phyloP scores from a whole-genome alignment of 768 basidiomycete species.

The Suillus brevipes region DNA sequence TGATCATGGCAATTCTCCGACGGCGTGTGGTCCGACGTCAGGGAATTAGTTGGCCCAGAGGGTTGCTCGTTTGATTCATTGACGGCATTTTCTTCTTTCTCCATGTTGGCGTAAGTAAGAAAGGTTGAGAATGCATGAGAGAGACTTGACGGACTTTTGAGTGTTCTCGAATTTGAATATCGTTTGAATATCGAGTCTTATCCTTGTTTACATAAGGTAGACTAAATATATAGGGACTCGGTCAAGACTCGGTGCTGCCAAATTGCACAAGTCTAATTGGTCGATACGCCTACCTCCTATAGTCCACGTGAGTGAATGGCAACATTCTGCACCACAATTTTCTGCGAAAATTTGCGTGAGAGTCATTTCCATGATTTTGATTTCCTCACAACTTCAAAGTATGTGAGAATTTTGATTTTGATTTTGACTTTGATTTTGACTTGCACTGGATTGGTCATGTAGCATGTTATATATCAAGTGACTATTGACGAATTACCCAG shows the following conservation, averaged over 20 bases:
- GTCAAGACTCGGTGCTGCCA: not conserved
- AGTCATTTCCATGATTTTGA: not conserved
- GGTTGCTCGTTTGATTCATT: too few species aligned
- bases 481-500: not conserved
- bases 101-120: not conserved
- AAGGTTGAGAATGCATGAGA: not conserved
- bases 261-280: not conserved
- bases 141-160: not conserved
- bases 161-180: not conserved
- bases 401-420: not conserved
- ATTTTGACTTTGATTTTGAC: conserved; percentile 1
- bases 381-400: not conserved
- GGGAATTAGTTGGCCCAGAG: too few species aligned
- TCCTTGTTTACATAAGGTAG: too few species aligned
- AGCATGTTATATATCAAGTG: not conserved
- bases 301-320: not conserved
- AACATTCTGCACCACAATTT: not conserved
- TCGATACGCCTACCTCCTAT: not conserved
- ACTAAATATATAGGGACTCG: too few species aligned
- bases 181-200: not conserved
- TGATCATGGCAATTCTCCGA: not conserved
- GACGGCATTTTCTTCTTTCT: not conserved
- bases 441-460: not conserved
- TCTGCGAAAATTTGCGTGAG: not conserved
- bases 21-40: not conserved